phyloP scores from a whole-genome alignment of 176 grass and related monocot genomes.

The Rhynchospora pubera region DNA sequence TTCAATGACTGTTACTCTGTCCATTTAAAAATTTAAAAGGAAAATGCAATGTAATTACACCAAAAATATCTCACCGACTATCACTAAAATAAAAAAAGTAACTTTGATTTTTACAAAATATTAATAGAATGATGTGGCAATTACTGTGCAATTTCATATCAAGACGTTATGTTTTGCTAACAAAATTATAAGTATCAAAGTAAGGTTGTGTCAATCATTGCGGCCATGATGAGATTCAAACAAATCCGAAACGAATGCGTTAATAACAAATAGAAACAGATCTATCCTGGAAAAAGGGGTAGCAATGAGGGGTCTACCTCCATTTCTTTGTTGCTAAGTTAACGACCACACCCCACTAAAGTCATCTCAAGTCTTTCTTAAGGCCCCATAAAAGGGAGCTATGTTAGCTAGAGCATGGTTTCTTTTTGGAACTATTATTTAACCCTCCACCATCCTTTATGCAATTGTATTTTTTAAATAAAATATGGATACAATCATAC shows the following conservation, averaged over 20 bases:
- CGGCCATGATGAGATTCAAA: background rate
- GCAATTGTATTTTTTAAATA: background rate
- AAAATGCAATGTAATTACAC: background rate
- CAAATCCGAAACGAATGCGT: background rate
- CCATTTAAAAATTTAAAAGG: background rate
- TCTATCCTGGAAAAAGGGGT: background rate
- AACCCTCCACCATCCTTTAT: background rate
- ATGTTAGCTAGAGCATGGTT: background rate
- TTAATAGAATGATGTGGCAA: background rate
- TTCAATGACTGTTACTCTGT: background rate
- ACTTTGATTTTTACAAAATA: background rate
- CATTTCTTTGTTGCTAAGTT: conserved; percentile 21
- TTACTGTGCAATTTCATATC: background rate
- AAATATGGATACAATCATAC: background rate
- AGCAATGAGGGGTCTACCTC: background rate
- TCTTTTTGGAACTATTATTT: conserved; percentile 10
- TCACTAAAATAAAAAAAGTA: background rate
- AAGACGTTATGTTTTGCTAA: background rate
- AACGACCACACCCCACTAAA: background rate
- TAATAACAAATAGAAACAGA: background rate
- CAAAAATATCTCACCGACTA: background rate
- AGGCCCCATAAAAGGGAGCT: background rate
- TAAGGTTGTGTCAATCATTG: background rate
- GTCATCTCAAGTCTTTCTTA: background rate
- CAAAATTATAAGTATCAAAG: background rate